These are phyloP conservation scores for Prunus yedoensis DNA, from an alignment of 331 rosid species.

Conservation along the genomic window DNA sequence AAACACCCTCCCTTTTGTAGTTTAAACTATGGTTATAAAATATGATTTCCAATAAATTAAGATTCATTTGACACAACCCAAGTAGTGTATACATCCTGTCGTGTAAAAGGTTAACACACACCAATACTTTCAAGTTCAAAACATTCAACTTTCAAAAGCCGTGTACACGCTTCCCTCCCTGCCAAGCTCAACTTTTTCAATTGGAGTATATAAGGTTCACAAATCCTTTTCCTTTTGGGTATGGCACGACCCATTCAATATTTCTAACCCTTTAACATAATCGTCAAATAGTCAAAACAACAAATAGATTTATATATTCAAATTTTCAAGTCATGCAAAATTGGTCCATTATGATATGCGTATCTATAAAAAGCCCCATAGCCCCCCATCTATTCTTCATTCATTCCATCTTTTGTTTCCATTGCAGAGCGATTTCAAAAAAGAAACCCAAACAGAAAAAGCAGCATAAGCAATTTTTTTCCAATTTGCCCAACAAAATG, in stretches of 20 bases:
- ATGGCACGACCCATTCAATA: not conserved
- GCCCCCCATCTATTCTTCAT: not conserved
- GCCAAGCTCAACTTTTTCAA: not conserved
- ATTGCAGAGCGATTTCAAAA: too few relatives aligned
- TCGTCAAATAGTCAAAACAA: not conserved
- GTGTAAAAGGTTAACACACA: too few relatives aligned
- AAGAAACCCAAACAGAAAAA: not conserved
- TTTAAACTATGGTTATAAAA: too few relatives aligned
- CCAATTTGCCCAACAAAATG: not conserved
- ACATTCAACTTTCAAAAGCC: not conserved
- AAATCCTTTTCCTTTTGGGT: too few relatives aligned
- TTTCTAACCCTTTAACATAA: not conserved
- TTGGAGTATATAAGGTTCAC: too few relatives aligned
- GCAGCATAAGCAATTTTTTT: not conserved
- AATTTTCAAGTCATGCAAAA: not conserved
- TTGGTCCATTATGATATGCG: not conserved
- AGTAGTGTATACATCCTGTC: too few relatives aligned
- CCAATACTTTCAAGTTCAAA: not conserved
- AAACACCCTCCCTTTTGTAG: too few relatives aligned
- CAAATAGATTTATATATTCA: not conserved
- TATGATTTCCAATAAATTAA: too few relatives aligned
- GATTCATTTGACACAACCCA: too few relatives aligned
- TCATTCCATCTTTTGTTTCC: not conserved
- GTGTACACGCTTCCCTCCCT: not conserved
- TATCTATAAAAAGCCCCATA: not conserved